These are phyloP conservation scores for Clarkia xantiana DNA, from an alignment of 345 rosid genomes.

Conservation along the genomic window DNA sequence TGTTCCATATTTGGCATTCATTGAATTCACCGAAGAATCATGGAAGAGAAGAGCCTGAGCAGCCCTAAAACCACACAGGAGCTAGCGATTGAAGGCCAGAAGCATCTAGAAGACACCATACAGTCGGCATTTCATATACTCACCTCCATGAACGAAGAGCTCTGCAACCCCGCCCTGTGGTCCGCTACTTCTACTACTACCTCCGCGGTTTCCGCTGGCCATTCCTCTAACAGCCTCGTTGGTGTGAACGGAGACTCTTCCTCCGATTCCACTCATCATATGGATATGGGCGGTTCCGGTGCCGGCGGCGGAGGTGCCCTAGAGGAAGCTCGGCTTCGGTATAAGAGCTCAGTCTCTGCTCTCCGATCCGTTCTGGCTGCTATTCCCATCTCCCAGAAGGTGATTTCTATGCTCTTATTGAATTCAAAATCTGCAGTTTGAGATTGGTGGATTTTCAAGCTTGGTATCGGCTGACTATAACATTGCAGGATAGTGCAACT, in stretches of 20 bases:
- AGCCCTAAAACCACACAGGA: constrained; percentile 52
- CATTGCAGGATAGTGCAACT: too few species aligned
- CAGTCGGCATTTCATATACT: constrained; percentile 76
- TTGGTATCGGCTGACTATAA: too few species aligned
- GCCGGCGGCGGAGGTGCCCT: constrained; percentile 50
- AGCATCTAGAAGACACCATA: constrained; percentile 74
- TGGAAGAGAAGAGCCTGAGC: constrained; percentile 10
- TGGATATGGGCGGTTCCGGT: constrained; percentile 21
- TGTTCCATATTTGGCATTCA: background rate
- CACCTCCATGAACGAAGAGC: constrained; percentile 88
- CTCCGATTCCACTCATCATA: constrained; percentile 33
- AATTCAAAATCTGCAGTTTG: background rate
- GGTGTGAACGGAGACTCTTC: constrained; percentile 26
- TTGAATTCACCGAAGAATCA: background rate
- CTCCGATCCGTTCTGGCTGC: constrained; percentile 73
- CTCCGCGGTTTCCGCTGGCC: constrained; percentile 12
- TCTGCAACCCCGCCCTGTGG: constrained; percentile 81
- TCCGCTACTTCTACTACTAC: constrained; percentile 40
- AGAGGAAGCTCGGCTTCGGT: constrained; percentile 76
- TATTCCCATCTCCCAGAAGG: constrained; percentile 72
- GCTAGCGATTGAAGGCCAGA: constrained; percentile 77
- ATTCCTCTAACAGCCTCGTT: constrained; percentile 16
- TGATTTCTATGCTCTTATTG: constrained; percentile 7
- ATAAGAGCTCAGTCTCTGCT: constrained; percentile 71
- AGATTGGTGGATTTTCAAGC: too few species aligned